phyloP scores from a whole-genome alignment of 2,329 filamentous ascomycete genomes.

The Furcasterigmium furcatum region DNA sequence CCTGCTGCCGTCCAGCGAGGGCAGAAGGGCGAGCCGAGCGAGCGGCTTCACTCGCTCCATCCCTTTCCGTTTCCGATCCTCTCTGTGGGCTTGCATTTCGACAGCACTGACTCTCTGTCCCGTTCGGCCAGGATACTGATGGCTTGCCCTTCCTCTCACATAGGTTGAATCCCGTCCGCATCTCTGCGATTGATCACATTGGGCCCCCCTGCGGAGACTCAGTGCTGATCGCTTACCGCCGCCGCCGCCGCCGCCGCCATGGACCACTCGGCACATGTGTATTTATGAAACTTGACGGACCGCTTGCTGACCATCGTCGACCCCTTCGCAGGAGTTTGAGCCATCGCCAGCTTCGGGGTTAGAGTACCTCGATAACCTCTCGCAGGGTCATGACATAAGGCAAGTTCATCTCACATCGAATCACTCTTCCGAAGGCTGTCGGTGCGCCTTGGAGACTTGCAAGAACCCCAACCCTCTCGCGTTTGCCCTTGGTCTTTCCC shows the following conservation, averaged over 20 bases:
- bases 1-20: background rate
- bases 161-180: background rate
- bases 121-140: background rate
- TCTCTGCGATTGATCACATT: too few species aligned
- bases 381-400: constrained; percentile 51
- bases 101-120: too few species aligned
- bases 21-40: background rate
- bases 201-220: too few species aligned
- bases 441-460: too few species aligned
- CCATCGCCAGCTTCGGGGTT: constrained; percentile 48
- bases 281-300: background rate
- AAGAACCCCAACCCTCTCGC: too few species aligned
- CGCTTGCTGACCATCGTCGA: constrained; percentile 20
- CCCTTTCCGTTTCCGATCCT: too few species aligned
- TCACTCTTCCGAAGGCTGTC: too few species aligned
- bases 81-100: too few species aligned
- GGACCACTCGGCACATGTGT: background rate
- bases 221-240: too few species aligned
- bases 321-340: constrained; percentile 49
- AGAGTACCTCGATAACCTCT: constrained; percentile 51
- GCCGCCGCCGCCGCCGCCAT: background rate
- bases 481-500: too few species aligned
- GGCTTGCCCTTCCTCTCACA: background rate
- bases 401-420: constrained; percentile 28
- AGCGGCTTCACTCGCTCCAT: too few species aligned